These are phyloP conservation scores for Aspergillus brunneoviolaceus DNA, from an alignment of 2,329 filamentous ascomycete genomes.

Conservation along the genomic window DNA sequence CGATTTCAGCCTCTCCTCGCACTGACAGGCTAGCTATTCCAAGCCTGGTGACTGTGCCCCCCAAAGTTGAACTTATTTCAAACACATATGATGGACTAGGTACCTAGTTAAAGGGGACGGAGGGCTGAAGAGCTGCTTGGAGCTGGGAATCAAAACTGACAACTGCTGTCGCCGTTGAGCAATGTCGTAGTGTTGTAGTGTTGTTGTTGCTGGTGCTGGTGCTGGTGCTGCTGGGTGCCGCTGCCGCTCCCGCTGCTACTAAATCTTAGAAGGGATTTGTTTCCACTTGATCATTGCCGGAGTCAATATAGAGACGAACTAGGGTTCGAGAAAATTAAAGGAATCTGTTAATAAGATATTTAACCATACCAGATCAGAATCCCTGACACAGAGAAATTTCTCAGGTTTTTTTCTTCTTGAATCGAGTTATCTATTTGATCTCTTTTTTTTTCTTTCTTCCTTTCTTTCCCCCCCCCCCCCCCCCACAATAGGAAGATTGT, in stretches of 20 bases:
- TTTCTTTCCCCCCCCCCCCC: too few relatives aligned
- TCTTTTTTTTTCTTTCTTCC: not conserved
- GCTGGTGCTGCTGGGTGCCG: not conserved
- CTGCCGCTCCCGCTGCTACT: not conserved
- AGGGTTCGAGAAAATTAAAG: not conserved
- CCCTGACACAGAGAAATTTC: not conserved
- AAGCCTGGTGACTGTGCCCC: not conserved
- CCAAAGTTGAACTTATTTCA: not conserved
- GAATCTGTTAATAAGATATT: not conserved
- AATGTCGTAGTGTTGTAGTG: too few relatives aligned
- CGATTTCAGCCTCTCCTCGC: not conserved
- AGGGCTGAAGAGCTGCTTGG: not conserved
- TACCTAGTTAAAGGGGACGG: not conserved
- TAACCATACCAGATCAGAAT: not conserved
- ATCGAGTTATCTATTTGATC: too few relatives aligned
- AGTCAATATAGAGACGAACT: not conserved
- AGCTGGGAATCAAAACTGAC: not conserved
- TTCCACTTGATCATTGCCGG: not conserved
- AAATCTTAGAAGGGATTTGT: not conserved
- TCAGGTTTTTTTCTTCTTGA: too few relatives aligned
- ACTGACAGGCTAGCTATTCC: not conserved
- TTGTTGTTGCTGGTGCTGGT: too few relatives aligned
- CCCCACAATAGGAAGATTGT: not conserved
- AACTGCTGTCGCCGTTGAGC: too few relatives aligned
- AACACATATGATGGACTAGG: not conserved